phyloP scores from a whole-genome alignment of 257 asterid species.

The Gentiana straminea region DNA sequence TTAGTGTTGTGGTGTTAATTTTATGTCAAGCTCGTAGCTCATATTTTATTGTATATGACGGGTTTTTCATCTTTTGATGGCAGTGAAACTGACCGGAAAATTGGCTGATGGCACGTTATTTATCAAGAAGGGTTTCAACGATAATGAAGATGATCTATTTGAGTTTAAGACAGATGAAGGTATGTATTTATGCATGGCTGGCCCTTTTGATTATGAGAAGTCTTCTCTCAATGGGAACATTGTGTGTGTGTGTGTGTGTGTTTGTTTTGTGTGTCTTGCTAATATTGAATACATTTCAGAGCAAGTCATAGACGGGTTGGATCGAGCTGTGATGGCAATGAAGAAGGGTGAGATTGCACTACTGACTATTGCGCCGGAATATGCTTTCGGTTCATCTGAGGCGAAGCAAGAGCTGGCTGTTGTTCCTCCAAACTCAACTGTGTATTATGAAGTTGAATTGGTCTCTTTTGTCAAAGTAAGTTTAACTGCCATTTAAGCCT shows the following conservation, averaged over 20 bases:
- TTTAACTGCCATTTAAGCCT: not conserved
- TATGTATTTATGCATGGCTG: not conserved
- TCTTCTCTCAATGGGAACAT: no score
- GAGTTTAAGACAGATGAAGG: conserved; percentile 52
- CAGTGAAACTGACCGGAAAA: conserved; percentile 48
- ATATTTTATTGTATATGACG: not conserved
- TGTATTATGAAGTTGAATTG: conserved; percentile 23
- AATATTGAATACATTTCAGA: conserved; percentile 8
- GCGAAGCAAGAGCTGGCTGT: conserved; percentile 27
- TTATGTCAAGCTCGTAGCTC: not conserved
- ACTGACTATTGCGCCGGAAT: conserved; percentile 26
- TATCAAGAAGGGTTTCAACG: conserved; percentile 23
- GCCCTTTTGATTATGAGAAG: not conserved
- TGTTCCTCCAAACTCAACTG: conserved; percentile 26
- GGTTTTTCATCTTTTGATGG: not conserved
- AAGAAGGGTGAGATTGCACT: conserved; percentile 30
- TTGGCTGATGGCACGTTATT: conserved; percentile 43
- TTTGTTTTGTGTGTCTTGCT: no score
- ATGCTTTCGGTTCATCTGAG: conserved; percentile 28
- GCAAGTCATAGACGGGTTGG: conserved; percentile 29
- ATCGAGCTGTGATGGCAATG: conserved; percentile 28
- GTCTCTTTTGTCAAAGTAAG: conserved; percentile 32
- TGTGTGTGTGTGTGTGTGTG: no score
- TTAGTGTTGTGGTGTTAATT: not conserved
- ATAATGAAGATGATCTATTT: conserved; percentile 26